Conservation (phyloP, 768 basidiomycete species). For the Cystofilobasidium ferigula region DNA sequence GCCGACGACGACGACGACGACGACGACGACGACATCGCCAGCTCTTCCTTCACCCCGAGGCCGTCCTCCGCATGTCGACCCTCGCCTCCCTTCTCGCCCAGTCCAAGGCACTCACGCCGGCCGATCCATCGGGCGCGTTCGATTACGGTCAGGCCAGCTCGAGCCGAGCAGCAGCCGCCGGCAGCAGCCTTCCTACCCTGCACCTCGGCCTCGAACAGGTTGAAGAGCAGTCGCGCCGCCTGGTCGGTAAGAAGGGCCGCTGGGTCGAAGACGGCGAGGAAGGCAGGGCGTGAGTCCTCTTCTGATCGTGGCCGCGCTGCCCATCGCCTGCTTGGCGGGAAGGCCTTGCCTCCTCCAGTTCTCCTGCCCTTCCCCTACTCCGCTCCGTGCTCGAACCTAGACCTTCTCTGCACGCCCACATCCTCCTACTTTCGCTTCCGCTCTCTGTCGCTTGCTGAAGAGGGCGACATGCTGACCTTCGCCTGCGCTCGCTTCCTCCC, state of each 20-base stretch:
- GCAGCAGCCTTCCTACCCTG: conserved; percentile 74
- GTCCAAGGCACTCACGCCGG: conserved; percentile 15
- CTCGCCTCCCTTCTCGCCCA: conserved; percentile 18
- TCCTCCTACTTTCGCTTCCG: background rate
- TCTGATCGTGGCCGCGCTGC: too few relatives aligned
- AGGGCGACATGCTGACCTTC: too few relatives aligned
- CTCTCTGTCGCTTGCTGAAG: too few relatives aligned
- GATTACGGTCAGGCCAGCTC: conserved; percentile 16
- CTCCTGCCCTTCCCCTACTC: conserved; percentile 50
- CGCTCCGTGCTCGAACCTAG: conserved; percentile 48
- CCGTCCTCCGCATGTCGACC: conserved; percentile 1
- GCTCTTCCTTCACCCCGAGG: too few relatives aligned
- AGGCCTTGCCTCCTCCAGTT: too few relatives aligned
- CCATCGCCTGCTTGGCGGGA: too few relatives aligned
- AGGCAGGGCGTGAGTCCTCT: conserved; percentile 28
- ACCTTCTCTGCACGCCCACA: background rate
- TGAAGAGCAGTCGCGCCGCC: conserved; percentile 77
- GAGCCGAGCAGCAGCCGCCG: conserved; percentile 42
- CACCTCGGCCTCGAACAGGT: conserved; percentile 88
- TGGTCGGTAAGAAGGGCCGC: conserved; percentile 38
- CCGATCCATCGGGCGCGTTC: background rate
- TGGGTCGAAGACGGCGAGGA: conserved; percentile 24
- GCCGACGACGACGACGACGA: too few relatives aligned
- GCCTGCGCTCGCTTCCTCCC: background rate
- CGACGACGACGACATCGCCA: too few relatives aligned